Evolutionary conservation across 2,329 filamentous ascomycete genomes (phyloP), one percentile per base, ranked within the genome.

Genomic region (Paracoccidioides lutzii): DNA sequence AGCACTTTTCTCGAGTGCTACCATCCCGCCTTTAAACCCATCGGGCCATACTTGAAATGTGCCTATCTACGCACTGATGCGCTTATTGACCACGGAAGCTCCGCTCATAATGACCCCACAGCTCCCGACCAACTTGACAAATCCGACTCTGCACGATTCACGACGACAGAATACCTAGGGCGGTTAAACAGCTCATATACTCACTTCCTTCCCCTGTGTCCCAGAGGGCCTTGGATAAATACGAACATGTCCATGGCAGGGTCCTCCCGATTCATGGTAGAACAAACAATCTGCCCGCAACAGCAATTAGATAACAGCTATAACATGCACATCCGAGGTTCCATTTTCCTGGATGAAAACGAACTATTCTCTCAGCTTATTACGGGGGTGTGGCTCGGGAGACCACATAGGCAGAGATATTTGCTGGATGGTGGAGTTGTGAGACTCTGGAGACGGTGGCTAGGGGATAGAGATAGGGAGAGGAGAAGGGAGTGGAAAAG

Each of bases 1-100:
- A 80, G 83, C 54, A 71, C 93, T 42, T 81, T 90, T 41, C 79
- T 94, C 44, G 87, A 91, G 71, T 88, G 85, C 67, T 90, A 86
- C 65, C 87, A 86, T 60, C 88, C 87, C 0, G 81, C 77, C 59
- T 82, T 79, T 30, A 84, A 83, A 67, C 75, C 85, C 52, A 83
- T 79, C 4, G 83, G 85, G 22, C 84, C 87, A 0, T 83, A 82
- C 55, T 76, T 89, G 10, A 78, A 79, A 65, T 90, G 87, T 69
- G 75, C 81, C 46, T 85, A 85, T 59, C 73, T 84, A 9, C 81
- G 79, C 35, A 88, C 84, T 1, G 75, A 82, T 60, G 78, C 78
- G 2, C 71, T 88, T n/a, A 72, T 75, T 53, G 67, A 67, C 45
- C 61, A 74, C 8, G 10, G 30, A 15, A 15, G 8, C 9, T 14